These are phyloP conservation scores for Parmales sp. DNA, from an alignment of 108 stramenopile species.

Conservation along the genomic window DNA sequence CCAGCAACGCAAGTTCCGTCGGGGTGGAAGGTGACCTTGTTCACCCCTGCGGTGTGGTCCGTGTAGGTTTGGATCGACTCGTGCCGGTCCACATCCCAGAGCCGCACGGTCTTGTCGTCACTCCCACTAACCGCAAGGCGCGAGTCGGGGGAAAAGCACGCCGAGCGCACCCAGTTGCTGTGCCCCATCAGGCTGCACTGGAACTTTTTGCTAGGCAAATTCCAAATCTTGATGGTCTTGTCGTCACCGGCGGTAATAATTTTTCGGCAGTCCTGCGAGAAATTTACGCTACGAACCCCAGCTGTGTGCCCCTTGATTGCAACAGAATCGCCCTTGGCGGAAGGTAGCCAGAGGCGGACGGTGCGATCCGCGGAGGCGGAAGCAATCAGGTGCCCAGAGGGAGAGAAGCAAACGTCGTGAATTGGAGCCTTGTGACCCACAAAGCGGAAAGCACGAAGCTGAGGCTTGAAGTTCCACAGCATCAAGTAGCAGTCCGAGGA, in stretches of 20 bases:
- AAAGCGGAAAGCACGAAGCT: slow-evolving; percentile 32
- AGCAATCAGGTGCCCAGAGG: slow-evolving; percentile 91
- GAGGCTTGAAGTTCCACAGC: slow-evolving; percentile 43
- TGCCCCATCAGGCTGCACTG: slow-evolving; percentile 90
- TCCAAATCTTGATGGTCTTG: slow-evolving; percentile 40
- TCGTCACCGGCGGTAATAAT: slow-evolving; percentile 48
- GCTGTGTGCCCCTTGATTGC: slow-evolving; percentile 40
- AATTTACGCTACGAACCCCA: slow-evolving; percentile 36
- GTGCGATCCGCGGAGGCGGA: slow-evolving; percentile 82
- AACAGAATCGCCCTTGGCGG: slow-evolving; percentile 34
- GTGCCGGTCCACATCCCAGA: slow-evolving; percentile 69
- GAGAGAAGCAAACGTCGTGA: slow-evolving; percentile 23
- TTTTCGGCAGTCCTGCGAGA: slow-evolving; percentile 23
- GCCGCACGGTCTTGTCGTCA: slow-evolving; percentile 81
- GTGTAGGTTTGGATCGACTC: not conserved
- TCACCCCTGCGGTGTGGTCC: slow-evolving; percentile 53
- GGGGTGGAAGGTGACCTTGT: slow-evolving; percentile 31
- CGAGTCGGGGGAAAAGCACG: slow-evolving; percentile 85
- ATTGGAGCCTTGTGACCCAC: slow-evolving; percentile 38
- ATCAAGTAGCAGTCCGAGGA: slow-evolving; percentile 37
- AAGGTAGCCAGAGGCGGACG: slow-evolving; percentile 72
- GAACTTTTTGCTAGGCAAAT: slow-evolving; percentile 66
- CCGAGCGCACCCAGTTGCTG: slow-evolving; percentile 63
- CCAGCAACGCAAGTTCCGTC: slow-evolving; percentile 24
- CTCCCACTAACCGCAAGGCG: slow-evolving; percentile 82